Conservation (phyloP, 192 early-diverging fungal genomes). For the Thamnidium elegans region DNA sequence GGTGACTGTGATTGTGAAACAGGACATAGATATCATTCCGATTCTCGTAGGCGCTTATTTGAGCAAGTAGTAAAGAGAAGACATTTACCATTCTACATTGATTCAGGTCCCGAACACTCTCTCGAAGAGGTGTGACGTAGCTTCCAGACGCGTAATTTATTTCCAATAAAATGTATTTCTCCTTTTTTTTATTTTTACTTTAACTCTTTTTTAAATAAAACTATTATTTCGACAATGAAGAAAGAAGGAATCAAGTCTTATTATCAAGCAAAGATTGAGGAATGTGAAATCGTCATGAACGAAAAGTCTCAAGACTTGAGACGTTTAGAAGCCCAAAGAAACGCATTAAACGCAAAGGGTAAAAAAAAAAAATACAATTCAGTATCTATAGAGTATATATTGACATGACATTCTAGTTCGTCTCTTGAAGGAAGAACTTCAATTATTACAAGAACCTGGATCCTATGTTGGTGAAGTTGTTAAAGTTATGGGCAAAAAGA, state of each 20-base stretch:
- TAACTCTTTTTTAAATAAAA: not conserved
- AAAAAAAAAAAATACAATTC: no score
- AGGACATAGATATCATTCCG: conserved; percentile 23
- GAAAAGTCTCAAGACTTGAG: conserved; percentile 93
- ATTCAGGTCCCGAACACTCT: no score
- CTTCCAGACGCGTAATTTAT: no score
- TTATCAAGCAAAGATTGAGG: conserved; percentile 78
- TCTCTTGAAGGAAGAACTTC: conserved; percentile 92
- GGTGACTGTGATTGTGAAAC: conserved; percentile 30
- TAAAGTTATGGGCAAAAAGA: conserved; percentile 98
- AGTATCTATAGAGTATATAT: no score
- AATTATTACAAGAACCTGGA: conserved; percentile 94
- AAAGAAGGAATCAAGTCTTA: conserved; percentile 70
- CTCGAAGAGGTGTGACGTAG: no score
- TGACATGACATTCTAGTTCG: no score
- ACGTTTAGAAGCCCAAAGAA: conserved; percentile 97
- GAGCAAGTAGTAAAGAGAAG: conserved; percentile 17
- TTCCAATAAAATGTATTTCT: not conserved
- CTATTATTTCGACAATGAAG: conserved; percentile 20
- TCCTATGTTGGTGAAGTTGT: conserved; percentile 96
- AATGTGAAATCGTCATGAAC: conserved; percentile 83
- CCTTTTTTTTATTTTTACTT: not conserved
- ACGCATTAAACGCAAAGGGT: conserved; percentile 95
- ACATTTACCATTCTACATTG: conserved; percentile 1
- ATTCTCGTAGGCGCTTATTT: conserved; percentile 24